These are phyloP conservation scores for Colletotrichum agaves DNA, from an alignment of 2,329 filamentous ascomycete species.

Conservation along the genomic window DNA sequence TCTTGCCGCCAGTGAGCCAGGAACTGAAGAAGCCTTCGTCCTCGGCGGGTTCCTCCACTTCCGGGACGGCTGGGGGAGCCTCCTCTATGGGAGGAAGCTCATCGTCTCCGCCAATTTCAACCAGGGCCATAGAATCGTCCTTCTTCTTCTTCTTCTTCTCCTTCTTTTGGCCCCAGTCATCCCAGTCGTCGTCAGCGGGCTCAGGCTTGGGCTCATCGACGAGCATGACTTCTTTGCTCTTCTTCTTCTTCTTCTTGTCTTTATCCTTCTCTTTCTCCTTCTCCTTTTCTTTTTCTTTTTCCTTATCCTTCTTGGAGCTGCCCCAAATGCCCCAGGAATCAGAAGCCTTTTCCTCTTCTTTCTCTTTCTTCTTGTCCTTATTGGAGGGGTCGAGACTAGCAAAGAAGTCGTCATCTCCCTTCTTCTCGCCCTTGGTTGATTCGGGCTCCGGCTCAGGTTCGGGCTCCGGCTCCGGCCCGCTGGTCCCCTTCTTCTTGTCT, in stretches of 20 bases:
- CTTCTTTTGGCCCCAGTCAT: constrained; percentile 47
- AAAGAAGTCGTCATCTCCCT: constrained; percentile 48
- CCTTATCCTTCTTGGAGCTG: constrained; percentile 45
- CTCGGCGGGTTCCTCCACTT: constrained; percentile 46
- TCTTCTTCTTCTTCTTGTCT: constrained; percentile 42
- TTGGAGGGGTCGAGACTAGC: constrained; percentile 42
- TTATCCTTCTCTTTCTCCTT: constrained; percentile 40
- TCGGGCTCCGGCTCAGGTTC: constrained; percentile 42
- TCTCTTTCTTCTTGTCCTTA: constrained; percentile 46
- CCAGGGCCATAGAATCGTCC: constrained; percentile 46
- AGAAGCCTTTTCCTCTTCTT: constrained; percentile 40
- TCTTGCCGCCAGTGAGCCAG: constrained; percentile 64
- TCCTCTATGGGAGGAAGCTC: constrained; percentile 41
- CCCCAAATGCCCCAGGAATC: constrained; percentile 41
- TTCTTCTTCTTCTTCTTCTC: constrained; percentile 61
- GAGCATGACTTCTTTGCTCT: constrained; percentile 44
- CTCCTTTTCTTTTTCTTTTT: constrained; percentile 43
- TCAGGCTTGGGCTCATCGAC: constrained; percentile 24
- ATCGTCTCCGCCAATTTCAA: constrained; percentile 47
- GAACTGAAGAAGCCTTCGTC: constrained; percentile 66
- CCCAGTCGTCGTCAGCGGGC: constrained; percentile 37
- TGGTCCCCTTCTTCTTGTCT: constrained; percentile 43
- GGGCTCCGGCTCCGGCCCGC: constrained; percentile 36
- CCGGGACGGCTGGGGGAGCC: constrained; percentile 44
- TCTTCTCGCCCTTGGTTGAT: constrained; percentile 40